Evolutionary conservation across 192 early-diverging fungal genomes (phyloP).

Genomic region (Linnemannia schmuckeri): DNA sequence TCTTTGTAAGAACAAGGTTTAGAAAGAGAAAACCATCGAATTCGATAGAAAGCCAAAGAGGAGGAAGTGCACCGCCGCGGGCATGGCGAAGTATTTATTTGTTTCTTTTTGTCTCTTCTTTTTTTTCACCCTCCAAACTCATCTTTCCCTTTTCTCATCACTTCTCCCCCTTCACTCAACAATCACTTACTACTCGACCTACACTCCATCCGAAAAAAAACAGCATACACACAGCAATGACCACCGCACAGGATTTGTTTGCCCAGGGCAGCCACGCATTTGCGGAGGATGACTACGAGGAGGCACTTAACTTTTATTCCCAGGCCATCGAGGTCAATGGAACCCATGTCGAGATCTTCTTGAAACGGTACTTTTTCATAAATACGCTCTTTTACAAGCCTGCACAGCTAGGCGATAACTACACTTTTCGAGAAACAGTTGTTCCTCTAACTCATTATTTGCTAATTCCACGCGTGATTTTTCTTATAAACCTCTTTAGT

Average conservation of each 20-base stretch:
- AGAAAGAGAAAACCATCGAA: not conserved
- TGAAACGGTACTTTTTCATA: slow-evolving; percentile 64
- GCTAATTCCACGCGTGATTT: not conserved
- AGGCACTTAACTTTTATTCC: slow-evolving; percentile 76
- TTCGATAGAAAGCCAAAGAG: not conserved
- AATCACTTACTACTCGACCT: not conserved
- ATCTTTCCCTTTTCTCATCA: not conserved
- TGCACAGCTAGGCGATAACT: not conserved
- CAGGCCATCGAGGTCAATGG: slow-evolving; percentile 75
- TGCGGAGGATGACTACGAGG: slow-evolving; percentile 83
- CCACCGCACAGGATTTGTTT: slow-evolving; percentile 43
- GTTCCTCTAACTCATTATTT: no score
- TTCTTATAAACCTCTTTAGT: slow-evolving; percentile 47
- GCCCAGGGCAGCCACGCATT: slow-evolving; percentile 78
- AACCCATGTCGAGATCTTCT: slow-evolving; percentile 70
- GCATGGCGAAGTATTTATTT: slow-evolving; percentile 1
- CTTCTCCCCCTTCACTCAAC: not conserved
- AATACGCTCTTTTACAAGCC: not conserved
- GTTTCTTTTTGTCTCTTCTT: not conserved
- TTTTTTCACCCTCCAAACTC: not conserved
- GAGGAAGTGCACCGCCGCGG: not conserved
- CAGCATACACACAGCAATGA: slow-evolving; percentile 17
- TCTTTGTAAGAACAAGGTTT: not conserved
- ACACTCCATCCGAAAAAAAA: not conserved
- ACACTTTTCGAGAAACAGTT: not conserved